Base-by-base conservation (phyloP, 805 yeast species). In the Teunomyces atbi region DNA sequence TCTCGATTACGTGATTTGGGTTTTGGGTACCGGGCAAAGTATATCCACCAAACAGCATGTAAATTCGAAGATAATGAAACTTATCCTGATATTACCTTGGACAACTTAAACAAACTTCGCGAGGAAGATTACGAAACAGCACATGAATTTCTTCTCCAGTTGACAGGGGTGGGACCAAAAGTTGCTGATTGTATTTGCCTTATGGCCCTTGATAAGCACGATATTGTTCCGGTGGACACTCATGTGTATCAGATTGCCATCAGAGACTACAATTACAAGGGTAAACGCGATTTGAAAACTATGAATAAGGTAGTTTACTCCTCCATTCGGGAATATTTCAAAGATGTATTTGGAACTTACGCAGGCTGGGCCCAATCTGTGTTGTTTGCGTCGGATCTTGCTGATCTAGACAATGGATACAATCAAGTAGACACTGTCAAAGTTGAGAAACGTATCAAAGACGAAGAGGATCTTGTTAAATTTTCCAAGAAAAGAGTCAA, bases 301-400 rank as follows among this genome's bases (percentile, higher is more conserved):
- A 64, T 85, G 64, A 81, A 73, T 49, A 74, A 74, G 42, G 73
- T 66, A 23, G 64, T 76, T 4, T 84, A 85, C 59, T 76, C 69
- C 33, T 71, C 74, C 18, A 84, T 89, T 5, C 73, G 89, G 37
- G 57, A 60, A 6, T 79, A 76, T 60, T 83, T 92, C 61, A 73
- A 76, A 38, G 73, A 74, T 0, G 67, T 83, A 37, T 94, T 97
- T 92, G 97, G 97, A 0, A 79, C 78, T 1, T 86, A 86, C 61
- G 97, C 99, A 1, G 99, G 99, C 0, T 94, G 99, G 99, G 98
- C 98, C 0, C 99, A 92, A 59, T 86, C 92, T n/a, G 89, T 92
- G 8, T 71, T 91, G 47, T 91, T 91, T 65, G 85, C 97, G 0
- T 88, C 90, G 5, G 97, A 90, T 59, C 73, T 91, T 45, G 66